Evolutionary conservation across 345 rosid genomes (phyloP).

Genomic region (Firmiana major): DNA sequence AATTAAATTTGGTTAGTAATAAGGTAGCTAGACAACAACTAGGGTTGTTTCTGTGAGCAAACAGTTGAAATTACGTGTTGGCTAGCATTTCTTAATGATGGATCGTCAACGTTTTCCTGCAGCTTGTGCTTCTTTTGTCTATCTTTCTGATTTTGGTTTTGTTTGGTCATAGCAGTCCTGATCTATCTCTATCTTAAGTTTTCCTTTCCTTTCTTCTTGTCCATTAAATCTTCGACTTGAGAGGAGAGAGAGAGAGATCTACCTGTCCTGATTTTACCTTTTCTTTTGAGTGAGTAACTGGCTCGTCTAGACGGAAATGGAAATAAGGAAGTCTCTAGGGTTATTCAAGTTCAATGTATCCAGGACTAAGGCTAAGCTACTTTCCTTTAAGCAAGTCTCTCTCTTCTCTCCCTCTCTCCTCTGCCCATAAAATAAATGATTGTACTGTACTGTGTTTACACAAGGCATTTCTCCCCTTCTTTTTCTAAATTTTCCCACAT

Average conservation of each 20-base stretch:
- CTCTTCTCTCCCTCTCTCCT: constrained; percentile 18
- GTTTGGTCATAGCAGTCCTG: neutral
- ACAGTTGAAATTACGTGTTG: neutral
- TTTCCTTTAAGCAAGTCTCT: constrained; percentile 62
- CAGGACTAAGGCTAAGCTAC: constrained; percentile 11
- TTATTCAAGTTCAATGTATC: constrained; percentile 51
- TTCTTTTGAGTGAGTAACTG: neutral
- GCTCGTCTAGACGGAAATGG: neutral
- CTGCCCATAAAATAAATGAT: neutral
- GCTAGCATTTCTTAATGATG: neutral
- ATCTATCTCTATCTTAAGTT: neutral
- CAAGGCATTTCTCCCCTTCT: neutral
- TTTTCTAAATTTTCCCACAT: neutral
- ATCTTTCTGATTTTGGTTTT: neutral
- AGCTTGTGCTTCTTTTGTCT: neutral
- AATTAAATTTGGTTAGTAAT: no score
- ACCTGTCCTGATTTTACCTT: neutral
- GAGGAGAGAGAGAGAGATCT: no score
- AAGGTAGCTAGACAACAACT: neutral
- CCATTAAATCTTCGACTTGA: no score
- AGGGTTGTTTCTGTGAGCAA: neutral
- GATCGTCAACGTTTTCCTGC: neutral
- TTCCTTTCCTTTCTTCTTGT: neutral
- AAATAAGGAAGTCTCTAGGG: constrained; percentile 14
- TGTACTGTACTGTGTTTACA: constrained; percentile 24